Percentiles rank a stretch among this genome's conserved stretches.
These are phyloP conservation scores for Naganishia onofrii DNA, from an alignment of 768 basidiomycete species.

Conservation along the genomic window DNA sequence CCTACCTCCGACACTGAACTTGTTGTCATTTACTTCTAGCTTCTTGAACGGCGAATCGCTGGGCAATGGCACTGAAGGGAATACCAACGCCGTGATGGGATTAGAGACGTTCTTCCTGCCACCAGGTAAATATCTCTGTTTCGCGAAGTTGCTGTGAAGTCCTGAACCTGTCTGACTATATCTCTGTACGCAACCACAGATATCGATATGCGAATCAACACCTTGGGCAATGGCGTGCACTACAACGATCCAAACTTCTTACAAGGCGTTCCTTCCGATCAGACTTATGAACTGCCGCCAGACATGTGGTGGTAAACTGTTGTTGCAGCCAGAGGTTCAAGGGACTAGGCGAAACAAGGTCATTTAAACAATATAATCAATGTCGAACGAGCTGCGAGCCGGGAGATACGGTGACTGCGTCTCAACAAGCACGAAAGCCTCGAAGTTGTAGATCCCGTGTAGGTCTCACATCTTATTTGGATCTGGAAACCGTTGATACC, in stretches of 20 bases:
- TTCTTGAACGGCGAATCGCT: slow-evolving; percentile 51
- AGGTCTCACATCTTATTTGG: too few species aligned
- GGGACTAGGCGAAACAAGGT: neutral
- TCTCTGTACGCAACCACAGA: slow-evolving; percentile 7
- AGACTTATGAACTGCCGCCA: slow-evolving; percentile 27
- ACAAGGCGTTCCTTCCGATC: slow-evolving; percentile 3
- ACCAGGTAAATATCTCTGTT: slow-evolving; percentile 28
- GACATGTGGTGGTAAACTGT: slow-evolving; percentile 28
- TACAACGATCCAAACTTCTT: slow-evolving; percentile 22
- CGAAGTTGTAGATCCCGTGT: too few species aligned
- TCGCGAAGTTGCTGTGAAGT: too few species aligned
- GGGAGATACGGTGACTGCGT: too few species aligned
- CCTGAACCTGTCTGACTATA: slow-evolving; percentile 16
- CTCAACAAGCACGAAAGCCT: too few species aligned
- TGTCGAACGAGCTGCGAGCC: too few species aligned
- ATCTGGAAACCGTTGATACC: neutral
- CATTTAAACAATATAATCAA: too few species aligned
- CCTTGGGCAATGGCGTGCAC: slow-evolving; percentile 19
- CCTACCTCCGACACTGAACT: neutral
- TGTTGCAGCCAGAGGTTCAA: neutral
- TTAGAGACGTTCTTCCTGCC: slow-evolving; percentile 52
- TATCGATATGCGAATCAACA: slow-evolving; percentile 29
- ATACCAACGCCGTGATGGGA: slow-evolving; percentile 44
- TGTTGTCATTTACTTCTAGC: too few species aligned
- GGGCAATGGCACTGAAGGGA: slow-evolving; percentile 36